Base-by-base conservation (phyloP, 768 basidiomycete genomes). In the Melanogaster broomeanus region DNA sequence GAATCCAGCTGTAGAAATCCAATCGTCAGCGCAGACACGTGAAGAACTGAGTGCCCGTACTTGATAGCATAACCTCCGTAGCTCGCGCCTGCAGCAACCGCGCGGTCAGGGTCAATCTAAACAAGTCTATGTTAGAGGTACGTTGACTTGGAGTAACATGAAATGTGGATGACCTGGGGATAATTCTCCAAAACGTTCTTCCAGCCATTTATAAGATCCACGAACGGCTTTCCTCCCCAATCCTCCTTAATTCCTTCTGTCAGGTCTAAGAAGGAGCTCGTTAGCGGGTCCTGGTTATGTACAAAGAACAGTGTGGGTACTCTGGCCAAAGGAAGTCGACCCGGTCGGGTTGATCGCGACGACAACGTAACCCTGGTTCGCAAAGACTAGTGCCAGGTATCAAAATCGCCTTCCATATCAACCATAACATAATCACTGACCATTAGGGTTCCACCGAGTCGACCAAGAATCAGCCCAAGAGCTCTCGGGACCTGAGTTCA, bases 401-500 rank as follows among this genome's bases (percentile, higher is more conserved):
- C 15, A 35, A 43, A 33, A 27, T 41, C 13, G 31, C 8, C 2
- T 19, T 28, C 37, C 34, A 30, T 18, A 31, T 1, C 2, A 39
- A 8, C n/a, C 31, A 42, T 41, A 12, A 22, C 19, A 22, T 4
- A 11, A 44, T 45, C 43, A 51, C 50, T 37, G 49, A 88, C 88
- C 77, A 60, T 93, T 90, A 0, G 87, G 89, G 70, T 97, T 98
- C 95, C 95, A 96, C 48, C 93, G 76, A 25, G 84, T 94, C 3
- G 84, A 87, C 95, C 95, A 98, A 39, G 83, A 77, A 63, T 97
- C 94, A 57, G 85, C 84, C 94, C 93, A 97, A 42, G 88, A 90
- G 25, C 85, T 77, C 63, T 92, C 87, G 6, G 89, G 88, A 16
- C 87, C 85, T 74, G 71, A 64, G 58, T 38, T 22, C 22, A 53